Percentiles rank a stretch among this genome's conserved stretches.
Evolutionary conservation across 2,329 filamentous ascomycete species (phyloP).

Genomic region (Sporothrix variecibatus): DNA sequence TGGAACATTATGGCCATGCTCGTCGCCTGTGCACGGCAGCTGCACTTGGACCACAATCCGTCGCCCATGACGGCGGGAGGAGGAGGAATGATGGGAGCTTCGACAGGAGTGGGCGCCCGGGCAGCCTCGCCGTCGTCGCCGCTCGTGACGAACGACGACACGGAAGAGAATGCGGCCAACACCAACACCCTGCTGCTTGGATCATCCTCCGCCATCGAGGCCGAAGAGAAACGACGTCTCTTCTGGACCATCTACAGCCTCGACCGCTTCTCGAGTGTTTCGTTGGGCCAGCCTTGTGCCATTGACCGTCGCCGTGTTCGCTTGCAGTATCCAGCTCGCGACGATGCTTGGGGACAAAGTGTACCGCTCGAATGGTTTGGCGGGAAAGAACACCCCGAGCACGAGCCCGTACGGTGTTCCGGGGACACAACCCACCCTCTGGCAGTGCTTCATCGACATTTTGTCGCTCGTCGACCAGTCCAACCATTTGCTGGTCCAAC

Average conservation of each 20-base stretch:
- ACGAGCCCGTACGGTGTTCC: not conserved
- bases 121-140: constrained; percentile 2
- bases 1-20: constrained; percentile 31
- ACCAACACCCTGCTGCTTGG: not conserved
- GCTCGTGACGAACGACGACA: constrained; percentile 18
- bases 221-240: constrained; percentile 29
- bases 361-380: constrained; percentile 24
- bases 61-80: not conserved
- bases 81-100: not conserved
- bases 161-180: not conserved
- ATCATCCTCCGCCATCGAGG: constrained; percentile 15
- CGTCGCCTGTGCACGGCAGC: constrained; percentile 25
- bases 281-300: constrained; percentile 26
- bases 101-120: not conserved
- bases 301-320: constrained; percentile 25
- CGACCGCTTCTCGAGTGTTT: constrained; percentile 29
- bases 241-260: constrained; percentile 30
- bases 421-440: constrained; percentile 10
- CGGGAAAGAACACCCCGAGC: not conserved
- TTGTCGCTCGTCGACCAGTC: constrained; percentile 28
- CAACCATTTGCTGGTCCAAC: constrained; percentile 28
- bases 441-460: constrained; percentile 27
- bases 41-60: constrained; percentile 23
- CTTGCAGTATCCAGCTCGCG: constrained; percentile 26
- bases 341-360: constrained; percentile 24